A percentile compares a stretch with the other conserved stretches of the same genome.
These are phyloP conservation scores for Sapria himalayana DNA, from an alignment of 345 rosid species.

Conservation along the genomic window DNA sequence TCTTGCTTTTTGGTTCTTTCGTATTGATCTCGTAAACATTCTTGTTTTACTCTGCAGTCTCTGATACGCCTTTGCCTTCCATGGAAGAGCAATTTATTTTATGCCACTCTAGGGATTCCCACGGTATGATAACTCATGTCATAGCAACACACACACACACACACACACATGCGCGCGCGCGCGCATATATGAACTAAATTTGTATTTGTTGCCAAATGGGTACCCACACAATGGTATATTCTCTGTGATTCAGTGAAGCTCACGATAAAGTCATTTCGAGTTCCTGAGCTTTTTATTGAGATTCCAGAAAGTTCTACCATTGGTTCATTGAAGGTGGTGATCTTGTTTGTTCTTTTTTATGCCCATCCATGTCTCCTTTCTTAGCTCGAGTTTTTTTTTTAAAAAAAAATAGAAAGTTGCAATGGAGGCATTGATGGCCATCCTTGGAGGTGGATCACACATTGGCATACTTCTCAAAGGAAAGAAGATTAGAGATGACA, in stretches of 20 bases:
- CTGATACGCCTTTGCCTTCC: slow-evolving; percentile 25
- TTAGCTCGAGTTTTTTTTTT: background rate
- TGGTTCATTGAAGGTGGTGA: slow-evolving; percentile 62
- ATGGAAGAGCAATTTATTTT: slow-evolving; percentile 19
- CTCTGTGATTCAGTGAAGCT: slow-evolving; percentile 55
- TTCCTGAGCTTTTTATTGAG: slow-evolving; percentile 79
- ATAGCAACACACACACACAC: slow-evolving; percentile 13
- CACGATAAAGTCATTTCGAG: slow-evolving; percentile 65
- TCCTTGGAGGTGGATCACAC: slow-evolving; percentile 52
- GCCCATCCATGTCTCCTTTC: background rate
- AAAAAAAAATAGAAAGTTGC: slow-evolving; percentile 35
- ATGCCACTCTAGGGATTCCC: slow-evolving; percentile 35
- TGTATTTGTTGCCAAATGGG: slow-evolving; percentile 13
- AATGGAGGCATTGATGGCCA: slow-evolving; percentile 58
- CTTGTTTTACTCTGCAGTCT: slow-evolving; percentile 14
- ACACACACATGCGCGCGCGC: too few species aligned
- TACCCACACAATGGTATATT: slow-evolving; percentile 14
- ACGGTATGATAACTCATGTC: slow-evolving; percentile 32
- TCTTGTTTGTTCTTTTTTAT: background rate
- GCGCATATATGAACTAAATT: slow-evolving; percentile 13
- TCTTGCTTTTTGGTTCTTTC: background rate
- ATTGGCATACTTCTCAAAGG: slow-evolving; percentile 73
- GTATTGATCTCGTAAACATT: background rate
- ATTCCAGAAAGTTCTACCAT: slow-evolving; percentile 72
- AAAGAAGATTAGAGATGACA: slow-evolving; percentile 82